Conservation (phyloP, 192 early-diverging fungal genomes). For the Linnemannia elongata region DNA sequence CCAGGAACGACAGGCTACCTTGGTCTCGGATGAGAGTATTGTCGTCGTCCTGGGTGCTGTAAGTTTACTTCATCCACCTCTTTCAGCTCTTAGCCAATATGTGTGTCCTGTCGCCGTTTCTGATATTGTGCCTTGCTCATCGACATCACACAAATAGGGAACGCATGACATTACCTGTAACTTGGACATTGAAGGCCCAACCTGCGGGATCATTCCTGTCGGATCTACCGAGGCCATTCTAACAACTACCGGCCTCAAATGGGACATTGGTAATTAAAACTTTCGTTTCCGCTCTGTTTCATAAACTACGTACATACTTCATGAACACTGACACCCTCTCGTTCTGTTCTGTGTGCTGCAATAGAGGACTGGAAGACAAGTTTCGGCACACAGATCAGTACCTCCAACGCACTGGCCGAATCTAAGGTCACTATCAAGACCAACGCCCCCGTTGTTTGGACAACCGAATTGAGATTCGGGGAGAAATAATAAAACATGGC, state of each 20-base stretch:
- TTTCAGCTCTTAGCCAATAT: neutral
- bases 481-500: neutral
- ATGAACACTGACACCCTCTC: conserved; percentile 36
- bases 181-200: conserved; percentile 79
- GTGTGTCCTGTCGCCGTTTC: neutral
- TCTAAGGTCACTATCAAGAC: conserved; percentile 75
- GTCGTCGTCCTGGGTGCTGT: conserved; percentile 78
- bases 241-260: conserved; percentile 83
- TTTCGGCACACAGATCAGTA: conserved; percentile 87
- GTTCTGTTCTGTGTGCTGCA: neutral
- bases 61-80: conserved; percentile 9
- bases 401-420: conserved; percentile 82
- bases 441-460: conserved; percentile 84
- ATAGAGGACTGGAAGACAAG: conserved; percentile 58
- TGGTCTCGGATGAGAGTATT: conserved; percentile 83
- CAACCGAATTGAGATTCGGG: conserved; percentile 71
- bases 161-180: conserved; percentile 76
- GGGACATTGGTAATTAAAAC: conserved; percentile 80
- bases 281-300: neutral
- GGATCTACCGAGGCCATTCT: conserved; percentile 71
- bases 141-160: conserved; percentile 58
- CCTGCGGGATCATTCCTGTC: conserved; percentile 91
- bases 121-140: neutral
- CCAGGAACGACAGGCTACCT: conserved; percentile 70
- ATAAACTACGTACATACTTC: neutral